Conservation (phyloP, 495 filamentous ascomycete species). For the Chlorociboria aeruginascens region DNA sequence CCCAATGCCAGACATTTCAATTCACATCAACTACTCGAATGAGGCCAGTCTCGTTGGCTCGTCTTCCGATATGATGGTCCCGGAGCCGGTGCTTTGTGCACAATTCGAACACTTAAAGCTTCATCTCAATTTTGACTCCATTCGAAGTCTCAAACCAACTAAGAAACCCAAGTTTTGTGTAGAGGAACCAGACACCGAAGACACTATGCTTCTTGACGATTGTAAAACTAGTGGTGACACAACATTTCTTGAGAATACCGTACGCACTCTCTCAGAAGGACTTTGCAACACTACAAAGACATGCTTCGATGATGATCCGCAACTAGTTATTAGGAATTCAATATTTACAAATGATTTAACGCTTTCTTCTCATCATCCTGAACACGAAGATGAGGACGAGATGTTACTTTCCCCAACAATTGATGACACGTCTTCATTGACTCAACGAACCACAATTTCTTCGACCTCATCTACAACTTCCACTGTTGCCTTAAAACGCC, state of each 20-base stretch:
- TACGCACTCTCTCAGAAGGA: not conserved
- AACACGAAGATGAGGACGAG: not conserved
- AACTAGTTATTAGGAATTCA: no score
- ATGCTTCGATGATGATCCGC: not conserved
- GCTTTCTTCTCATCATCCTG: no score
- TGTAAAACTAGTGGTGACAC: not conserved
- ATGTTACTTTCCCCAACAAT: not conserved
- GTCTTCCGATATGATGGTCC: not conserved
- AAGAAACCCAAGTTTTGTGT: not conserved
- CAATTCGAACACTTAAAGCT: conserved; percentile 6
- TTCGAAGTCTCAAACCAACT: not conserved
- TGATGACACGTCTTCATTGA: not conserved
- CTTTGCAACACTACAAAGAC: not conserved
- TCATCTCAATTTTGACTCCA: conserved; percentile 1
- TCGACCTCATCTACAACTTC: not conserved
- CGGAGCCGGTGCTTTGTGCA: conserved; percentile 4
- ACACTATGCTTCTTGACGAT: not conserved
- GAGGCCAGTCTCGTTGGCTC: no score
- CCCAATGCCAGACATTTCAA: not conserved
- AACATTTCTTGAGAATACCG: not conserved
- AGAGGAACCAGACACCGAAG: not conserved
- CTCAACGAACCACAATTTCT: not conserved
- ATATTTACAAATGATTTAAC: no score
- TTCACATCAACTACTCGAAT: conserved; percentile 3
- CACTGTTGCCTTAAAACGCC: not conserved